These are phyloP conservation scores for Syzygium aromaticum DNA, from an alignment of 345 rosid genomes.

Conservation along the genomic window DNA sequence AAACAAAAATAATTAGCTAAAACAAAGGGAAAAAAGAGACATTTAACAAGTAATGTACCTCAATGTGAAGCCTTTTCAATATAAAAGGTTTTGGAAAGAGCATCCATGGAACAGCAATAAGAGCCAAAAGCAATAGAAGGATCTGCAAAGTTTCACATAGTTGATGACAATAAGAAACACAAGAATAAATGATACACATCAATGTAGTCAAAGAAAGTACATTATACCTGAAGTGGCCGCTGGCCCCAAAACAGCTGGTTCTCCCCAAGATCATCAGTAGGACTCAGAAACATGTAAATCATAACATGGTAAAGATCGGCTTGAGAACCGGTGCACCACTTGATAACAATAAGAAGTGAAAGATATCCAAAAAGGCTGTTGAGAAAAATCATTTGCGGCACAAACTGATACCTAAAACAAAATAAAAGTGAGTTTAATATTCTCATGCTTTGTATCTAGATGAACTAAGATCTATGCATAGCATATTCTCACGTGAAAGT, in stretches of 20 bases:
- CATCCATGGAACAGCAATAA: conserved; percentile 95
- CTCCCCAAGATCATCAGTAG: conserved; percentile 82
- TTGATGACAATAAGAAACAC: neutral
- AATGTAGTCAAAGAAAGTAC: neutral
- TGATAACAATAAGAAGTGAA: conserved; percentile 78
- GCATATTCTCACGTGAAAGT: neutral
- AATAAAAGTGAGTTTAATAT: conserved; percentile 5
- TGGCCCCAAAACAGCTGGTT: conserved; percentile 92
- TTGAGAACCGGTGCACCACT: conserved; percentile 98
- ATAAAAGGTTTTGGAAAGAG: conserved; percentile 93
- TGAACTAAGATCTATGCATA: neutral
- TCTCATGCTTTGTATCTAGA: neutral
- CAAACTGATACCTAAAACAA: conserved; percentile 82
- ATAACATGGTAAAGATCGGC: conserved; percentile 97
- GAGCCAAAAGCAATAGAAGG: conserved; percentile 60
- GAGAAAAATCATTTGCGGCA: conserved; percentile 94
- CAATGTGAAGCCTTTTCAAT: conserved; percentile 64
- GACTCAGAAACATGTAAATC: conserved; percentile 97
- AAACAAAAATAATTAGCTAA: neutral
- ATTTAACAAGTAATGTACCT: conserved; percentile 34
- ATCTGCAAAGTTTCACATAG: conserved; percentile 45
- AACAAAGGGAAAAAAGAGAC: neutral
- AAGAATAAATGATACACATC: neutral
- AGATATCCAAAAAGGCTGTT: conserved; percentile 94
- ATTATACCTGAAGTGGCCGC: conserved; percentile 73